Evolutionary conservation across 768 basidiomycete genomes (phyloP).

Genomic region (Hortiboletus flavorubellus): DNA sequence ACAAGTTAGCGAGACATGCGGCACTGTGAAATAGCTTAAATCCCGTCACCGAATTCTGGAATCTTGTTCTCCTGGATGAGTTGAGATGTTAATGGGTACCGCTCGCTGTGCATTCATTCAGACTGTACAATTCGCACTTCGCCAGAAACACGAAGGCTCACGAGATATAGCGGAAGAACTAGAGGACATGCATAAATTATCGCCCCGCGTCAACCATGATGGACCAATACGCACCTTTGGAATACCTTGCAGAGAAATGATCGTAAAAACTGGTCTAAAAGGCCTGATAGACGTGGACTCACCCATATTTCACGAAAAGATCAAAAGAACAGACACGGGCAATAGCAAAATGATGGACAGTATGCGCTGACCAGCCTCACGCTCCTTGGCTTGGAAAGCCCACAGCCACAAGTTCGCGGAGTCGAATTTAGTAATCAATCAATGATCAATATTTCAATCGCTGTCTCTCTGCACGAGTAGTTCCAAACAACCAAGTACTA

Average conservation of each 20-base stretch:
- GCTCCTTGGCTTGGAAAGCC: background rate
- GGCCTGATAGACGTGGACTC: background rate
- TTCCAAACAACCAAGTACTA: too few relatives aligned
- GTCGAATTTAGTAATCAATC: background rate
- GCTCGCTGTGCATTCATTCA: slow-evolving; percentile 57
- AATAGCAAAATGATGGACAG: background rate
- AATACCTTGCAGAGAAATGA: slow-evolving; percentile 41
- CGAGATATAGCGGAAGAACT: slow-evolving; percentile 99
- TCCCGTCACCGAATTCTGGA: slow-evolving; percentile 83
- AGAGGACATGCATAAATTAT: slow-evolving; percentile 10
- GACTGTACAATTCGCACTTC: background rate
- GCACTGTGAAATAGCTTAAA: background rate
- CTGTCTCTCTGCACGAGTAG: too few relatives aligned
- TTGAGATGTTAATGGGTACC: slow-evolving; percentile 97
- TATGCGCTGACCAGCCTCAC: background rate
- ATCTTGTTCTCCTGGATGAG: slow-evolving; percentile 98
- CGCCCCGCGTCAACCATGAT: background rate
- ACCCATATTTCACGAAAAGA: slow-evolving; percentile 22
- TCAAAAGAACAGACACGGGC: slow-evolving; percentile 5
- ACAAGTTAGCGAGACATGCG: slow-evolving; percentile 10
- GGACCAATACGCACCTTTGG: slow-evolving; percentile 51
- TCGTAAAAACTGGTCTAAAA: background rate
- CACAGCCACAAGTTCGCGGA: slow-evolving; percentile 17
- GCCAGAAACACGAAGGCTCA: slow-evolving; percentile 36
- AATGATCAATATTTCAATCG: too few relatives aligned